Evolutionary conservation across 2,329 filamentous ascomycete species (phyloP).

Genomic region (Fusarium equiseti): DNA sequence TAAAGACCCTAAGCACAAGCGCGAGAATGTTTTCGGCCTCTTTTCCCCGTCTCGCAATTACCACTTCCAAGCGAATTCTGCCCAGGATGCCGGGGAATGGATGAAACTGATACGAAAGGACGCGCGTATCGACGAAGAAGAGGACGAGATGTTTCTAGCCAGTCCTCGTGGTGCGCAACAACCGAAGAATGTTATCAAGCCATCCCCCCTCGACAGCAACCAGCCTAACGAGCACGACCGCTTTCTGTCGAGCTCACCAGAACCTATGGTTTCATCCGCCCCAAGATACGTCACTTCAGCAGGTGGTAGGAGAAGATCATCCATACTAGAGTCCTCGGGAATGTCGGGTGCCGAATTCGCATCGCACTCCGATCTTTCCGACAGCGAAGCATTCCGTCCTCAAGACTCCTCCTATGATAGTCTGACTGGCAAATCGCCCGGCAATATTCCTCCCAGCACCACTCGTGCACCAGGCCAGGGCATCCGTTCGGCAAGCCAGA

Average conservation of each 20-base stretch:
- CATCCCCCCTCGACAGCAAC: conserved; percentile 38
- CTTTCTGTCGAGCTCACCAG: conserved; percentile 70
- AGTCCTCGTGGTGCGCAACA: conserved; percentile 70
- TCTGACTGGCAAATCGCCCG: conserved; percentile 57
- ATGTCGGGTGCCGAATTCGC: conserved; percentile 74
- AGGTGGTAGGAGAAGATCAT: conserved; percentile 66
- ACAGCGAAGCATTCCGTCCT: conserved; percentile 66
- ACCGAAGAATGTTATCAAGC: conserved; percentile 50
- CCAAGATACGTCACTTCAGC: conserved; percentile 50
- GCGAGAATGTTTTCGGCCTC: conserved; percentile 88
- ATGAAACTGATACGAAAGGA: conserved; percentile 82
- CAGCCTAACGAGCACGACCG: conserved; percentile 55
- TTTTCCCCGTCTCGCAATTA: conserved; percentile 93
- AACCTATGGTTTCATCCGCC: conserved; percentile 58
- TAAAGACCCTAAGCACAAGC: conserved; percentile 88
- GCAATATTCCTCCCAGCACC: conserved; percentile 39
- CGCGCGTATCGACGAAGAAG: conserved; percentile 87
- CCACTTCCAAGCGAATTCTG: conserved; percentile 82
- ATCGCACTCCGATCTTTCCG: conserved; percentile 90
- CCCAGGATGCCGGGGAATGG: conserved; percentile 86
- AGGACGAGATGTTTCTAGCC: conserved; percentile 82
- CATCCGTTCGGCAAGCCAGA: conserved; percentile 71
- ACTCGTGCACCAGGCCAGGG: conserved; percentile 50
- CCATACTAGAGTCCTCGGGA: conserved; percentile 73
- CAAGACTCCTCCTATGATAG: conserved; percentile 66